Conservation (phyloP, 108 stramenopile genomes). For the Epipyxis sp. region DNA sequence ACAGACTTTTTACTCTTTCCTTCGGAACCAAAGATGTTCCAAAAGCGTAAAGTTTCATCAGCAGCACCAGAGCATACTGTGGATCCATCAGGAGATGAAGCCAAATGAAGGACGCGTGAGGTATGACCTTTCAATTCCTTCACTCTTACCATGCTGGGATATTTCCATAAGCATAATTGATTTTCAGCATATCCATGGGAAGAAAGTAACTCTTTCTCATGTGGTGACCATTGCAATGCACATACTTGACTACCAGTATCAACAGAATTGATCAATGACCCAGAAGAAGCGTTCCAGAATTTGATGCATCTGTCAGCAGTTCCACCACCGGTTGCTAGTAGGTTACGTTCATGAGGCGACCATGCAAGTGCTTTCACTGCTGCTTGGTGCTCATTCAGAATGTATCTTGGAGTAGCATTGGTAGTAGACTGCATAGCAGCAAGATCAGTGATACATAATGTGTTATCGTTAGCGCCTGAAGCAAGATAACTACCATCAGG, state of each 20-base stretch:
- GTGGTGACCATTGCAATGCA: constrained; percentile 85
- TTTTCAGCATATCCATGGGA: constrained; percentile 95
- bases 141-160: constrained; percentile 88
- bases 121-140: constrained; percentile 93
- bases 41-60: constrained; percentile 97
- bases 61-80: constrained; percentile 92
- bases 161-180: constrained; percentile 91
- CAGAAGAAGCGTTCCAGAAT: constrained; percentile 95
- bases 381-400: constrained; percentile 85
- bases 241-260: constrained; percentile 91
- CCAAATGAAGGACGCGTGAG: constrained; percentile 88
- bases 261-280: constrained; percentile 85
- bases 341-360: constrained; percentile 91
- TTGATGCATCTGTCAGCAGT: constrained; percentile 97
- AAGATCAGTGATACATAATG: constrained; percentile 94
- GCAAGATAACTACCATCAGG: constrained; percentile 88
- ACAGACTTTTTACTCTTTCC: too few relatives aligned
- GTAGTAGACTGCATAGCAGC: constrained; percentile 34
- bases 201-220: constrained; percentile 90
- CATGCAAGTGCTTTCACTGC: constrained; percentile 98
- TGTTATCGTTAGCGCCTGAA: constrained; percentile 97
- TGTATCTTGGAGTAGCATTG: constrained; percentile 55
- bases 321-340: constrained; percentile 92
- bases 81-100: constrained; percentile 84
- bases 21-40: constrained; percentile 84